A percentile compares a stretch with the other conserved stretches of the same genome.
phyloP scores from a whole-genome alignment of 495 filamentous ascomycete species.

The Chlorociboria aeruginascens region DNA sequence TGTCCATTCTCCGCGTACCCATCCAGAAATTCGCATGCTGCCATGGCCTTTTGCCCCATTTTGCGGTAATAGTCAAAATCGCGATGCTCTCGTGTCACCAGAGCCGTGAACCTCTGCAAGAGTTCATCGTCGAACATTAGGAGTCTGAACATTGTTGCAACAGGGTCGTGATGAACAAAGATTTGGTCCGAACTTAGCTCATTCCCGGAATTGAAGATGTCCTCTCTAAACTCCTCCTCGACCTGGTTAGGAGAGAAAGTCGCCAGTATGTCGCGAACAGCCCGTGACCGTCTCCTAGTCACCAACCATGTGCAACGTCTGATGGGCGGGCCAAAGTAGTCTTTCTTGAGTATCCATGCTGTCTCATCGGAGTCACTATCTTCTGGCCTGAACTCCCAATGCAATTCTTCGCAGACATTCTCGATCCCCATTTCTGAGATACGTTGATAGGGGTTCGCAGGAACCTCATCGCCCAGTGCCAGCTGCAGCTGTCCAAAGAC shows the following conservation, averaged over 20 bases:
- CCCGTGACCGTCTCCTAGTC: slow-evolving; percentile 2
- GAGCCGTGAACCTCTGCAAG: slow-evolving; percentile 8
- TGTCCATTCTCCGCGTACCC: slow-evolving; percentile 8
- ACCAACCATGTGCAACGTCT: slow-evolving; percentile 4
- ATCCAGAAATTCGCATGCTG: slow-evolving; percentile 8
- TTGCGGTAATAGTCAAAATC: slow-evolving; percentile 17
- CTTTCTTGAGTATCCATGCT: slow-evolving; percentile 12
- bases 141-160: slow-evolving; percentile 10
- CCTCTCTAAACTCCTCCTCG: slow-evolving; percentile 10
- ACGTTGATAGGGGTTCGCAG: slow-evolving; percentile 9
- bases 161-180: slow-evolving; percentile 5
- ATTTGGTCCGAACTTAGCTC: slow-evolving; percentile 6
- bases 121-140: slow-evolving; percentile 14
- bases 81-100: slow-evolving; percentile 9
- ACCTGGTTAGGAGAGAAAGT: slow-evolving; percentile 4
- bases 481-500: slow-evolving; percentile 9
- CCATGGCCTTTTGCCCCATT: slow-evolving; percentile 8
- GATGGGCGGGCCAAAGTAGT: not conserved
- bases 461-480: not conserved
- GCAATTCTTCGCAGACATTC: slow-evolving; percentile 13
- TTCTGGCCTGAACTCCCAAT: slow-evolving; percentile 15
- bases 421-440: slow-evolving; percentile 9
- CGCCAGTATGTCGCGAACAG: slow-evolving; percentile 19
- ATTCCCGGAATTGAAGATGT: slow-evolving; percentile 12
- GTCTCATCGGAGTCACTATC: slow-evolving; percentile 10